Base-by-base conservation (phyloP, 73 alveolate genomes). In the Blepharisma japonicum region DNA sequence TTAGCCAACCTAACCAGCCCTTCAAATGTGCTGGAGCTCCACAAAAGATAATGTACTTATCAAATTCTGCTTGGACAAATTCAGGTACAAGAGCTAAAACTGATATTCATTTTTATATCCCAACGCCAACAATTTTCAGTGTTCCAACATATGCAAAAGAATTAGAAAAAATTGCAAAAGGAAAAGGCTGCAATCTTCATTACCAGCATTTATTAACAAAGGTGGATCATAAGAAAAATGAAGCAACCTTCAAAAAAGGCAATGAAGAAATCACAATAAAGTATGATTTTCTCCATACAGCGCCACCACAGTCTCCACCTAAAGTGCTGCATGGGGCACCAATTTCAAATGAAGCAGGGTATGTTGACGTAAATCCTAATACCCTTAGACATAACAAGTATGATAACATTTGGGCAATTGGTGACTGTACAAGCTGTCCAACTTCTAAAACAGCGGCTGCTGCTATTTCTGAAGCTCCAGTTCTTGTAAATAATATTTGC, bases 11-110 rank as follows among this genome's bases (percentile, higher is more conserved):
- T 7, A 76, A 78, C 47, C 80, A 74, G 89, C 98, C 98, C 18
- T 83, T 92, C 54, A 92, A 92, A 80, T 92, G 98, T 77, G 96
- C 96, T 18, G 98, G 98, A 7, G 98, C 96, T 55, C 98, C 98
- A 23, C 80, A 89, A 77, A 92, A 92, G 51, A 82, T 92, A 72
- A 79, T 90, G 87, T 25, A 61, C 5, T 39, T 61, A 25, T n/a
- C 74, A 25, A 92, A 87, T 23, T 94, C 89, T 11, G 68, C 87
- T 55, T 90, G 79, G 81, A 89, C 90, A 80, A 86, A 71, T 7
- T 68, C 56, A 9, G 93, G 93, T 6, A 86, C 82, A 7, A 32
- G 42, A 32, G 42, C 42, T 32, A 32, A 32, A 32, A 32, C 42
- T 32, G 42, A 32, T 32, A 39, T 90, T 14, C 89, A 89, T 49